Conservation (phyloP, 441 rosid genomes). For the Populus hybrid region DNA sequence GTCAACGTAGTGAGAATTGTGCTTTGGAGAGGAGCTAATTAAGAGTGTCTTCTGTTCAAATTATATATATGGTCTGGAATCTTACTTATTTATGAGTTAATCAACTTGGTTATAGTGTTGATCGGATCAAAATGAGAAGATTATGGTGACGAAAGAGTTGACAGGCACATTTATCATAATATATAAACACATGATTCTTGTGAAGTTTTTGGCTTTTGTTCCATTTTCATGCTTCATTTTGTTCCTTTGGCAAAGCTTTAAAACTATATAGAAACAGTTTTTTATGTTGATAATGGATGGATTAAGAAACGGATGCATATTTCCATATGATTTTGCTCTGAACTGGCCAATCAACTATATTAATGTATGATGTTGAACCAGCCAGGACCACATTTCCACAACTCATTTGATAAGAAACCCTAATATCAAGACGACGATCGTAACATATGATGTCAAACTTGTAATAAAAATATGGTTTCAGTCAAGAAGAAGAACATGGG, state of each 20-base stretch:
- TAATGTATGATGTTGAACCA: constrained; percentile 13
- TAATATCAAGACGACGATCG: constrained; percentile 25
- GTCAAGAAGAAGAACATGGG: constrained; percentile 28
- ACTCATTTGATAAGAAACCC: constrained; percentile 21
- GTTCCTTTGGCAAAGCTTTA: constrained; percentile 13
- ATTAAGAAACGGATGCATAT: constrained; percentile 17
- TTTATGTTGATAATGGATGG: constrained; percentile 36
- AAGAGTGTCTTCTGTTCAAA: constrained; percentile 22
- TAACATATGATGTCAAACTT: too few relatives aligned
- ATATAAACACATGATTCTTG: constrained; percentile 37
- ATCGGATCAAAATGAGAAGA: constrained; percentile 20
- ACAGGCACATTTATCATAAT: constrained; percentile 22
- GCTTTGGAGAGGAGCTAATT: constrained; percentile 19
- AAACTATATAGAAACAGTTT: constrained; percentile 6
- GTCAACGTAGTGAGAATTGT: constrained; percentile 20
- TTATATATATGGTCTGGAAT: constrained; percentile 22
- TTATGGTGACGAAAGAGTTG: constrained; percentile 21
- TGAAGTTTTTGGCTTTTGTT: constrained; percentile 53
- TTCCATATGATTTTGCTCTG: constrained; percentile 21
- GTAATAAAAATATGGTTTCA: not conserved
- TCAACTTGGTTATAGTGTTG: constrained; percentile 13
- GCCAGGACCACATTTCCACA: constrained; percentile 32
- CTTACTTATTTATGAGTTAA: constrained; percentile 15
- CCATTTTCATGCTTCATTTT: constrained; percentile 5
- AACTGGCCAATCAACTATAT: constrained; percentile 17